Evolutionary conservation across 1,284 basidiomycete species (phyloP).

Genomic region (Chalciporus sp.): DNA sequence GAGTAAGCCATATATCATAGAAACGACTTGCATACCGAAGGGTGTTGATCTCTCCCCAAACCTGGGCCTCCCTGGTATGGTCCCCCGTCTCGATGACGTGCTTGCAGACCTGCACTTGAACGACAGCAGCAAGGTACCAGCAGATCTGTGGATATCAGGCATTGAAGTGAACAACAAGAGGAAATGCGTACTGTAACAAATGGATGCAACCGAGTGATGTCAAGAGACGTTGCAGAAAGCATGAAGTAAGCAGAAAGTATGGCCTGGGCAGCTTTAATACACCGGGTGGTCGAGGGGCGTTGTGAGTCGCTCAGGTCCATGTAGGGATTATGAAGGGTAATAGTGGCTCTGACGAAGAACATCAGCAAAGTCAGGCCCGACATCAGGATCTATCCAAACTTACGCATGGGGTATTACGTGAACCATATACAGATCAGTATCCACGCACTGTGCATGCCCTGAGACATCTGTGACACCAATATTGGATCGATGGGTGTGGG

Average conservation of each 20-base stretch:
- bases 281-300: slow-evolving; percentile 67
- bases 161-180: slow-evolving; percentile 7
- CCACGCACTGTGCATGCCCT: slow-evolving; percentile 54
- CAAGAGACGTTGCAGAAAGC: slow-evolving; percentile 73
- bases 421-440: slow-evolving; percentile 83
- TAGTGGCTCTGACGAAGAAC: slow-evolving; percentile 60
- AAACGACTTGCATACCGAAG: slow-evolving; percentile 51
- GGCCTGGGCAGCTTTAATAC: slow-evolving; percentile 68
- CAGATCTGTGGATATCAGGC: slow-evolving; percentile 61
- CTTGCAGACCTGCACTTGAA: slow-evolving; percentile 82
- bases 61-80: slow-evolving; percentile 64
- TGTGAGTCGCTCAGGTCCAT: slow-evolving; percentile 69
- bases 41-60: slow-evolving; percentile 84
- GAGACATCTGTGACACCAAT: slow-evolving; percentile 58
- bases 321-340: slow-evolving; percentile 81
- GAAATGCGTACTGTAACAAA: slow-evolving; percentile 66
- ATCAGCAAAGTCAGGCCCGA: slow-evolving; percentile 6
- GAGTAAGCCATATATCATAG: slow-evolving; percentile 7
- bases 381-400: slow-evolving; percentile 22
- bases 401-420: slow-evolving; percentile 83
- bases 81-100: slow-evolving; percentile 79
- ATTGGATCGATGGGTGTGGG: slow-evolving; percentile 64
- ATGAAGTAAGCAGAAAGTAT: slow-evolving; percentile 75
- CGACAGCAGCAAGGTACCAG: slow-evolving; percentile 84
- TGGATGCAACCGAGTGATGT: slow-evolving; percentile 77